These are phyloP conservation scores for Eucalyptus curtisii DNA, from an alignment of 345 rosid genomes.

Conservation along the genomic window DNA sequence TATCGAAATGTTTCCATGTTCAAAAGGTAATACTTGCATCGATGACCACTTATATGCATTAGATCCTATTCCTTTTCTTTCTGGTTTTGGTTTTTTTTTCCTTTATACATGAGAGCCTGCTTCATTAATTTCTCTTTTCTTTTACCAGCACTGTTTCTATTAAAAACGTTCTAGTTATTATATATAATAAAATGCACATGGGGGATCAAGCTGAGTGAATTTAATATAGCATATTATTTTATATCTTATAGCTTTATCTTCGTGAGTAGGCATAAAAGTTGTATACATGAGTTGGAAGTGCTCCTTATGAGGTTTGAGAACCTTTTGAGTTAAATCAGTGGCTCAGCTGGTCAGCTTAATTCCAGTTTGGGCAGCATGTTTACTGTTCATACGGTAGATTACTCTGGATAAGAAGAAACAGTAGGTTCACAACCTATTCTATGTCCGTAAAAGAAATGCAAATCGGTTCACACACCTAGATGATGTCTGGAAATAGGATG, in stretches of 20 bases:
- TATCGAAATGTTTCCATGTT: constrained; percentile 69
- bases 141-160: neutral
- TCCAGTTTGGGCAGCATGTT: neutral
- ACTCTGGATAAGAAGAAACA: neutral
- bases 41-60: neutral
- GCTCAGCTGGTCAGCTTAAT: neutral
- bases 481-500: neutral
- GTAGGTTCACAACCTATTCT: neutral
- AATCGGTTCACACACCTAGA: neutral
- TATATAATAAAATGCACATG: neutral
- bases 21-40: constrained; percentile 33
- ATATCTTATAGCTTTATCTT: neutral
- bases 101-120: neutral
- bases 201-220: neutral
- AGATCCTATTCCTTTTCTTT: neutral
- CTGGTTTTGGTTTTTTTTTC: neutral
- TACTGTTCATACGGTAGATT: neutral
- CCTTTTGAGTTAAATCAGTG: neutral
- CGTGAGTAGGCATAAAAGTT: neutral
- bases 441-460: neutral
- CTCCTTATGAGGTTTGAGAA: neutral
- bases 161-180: neutral
- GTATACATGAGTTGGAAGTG: neutral
- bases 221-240: neutral
- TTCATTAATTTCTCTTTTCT: neutral